A percentile compares a stretch with the other conserved stretches of the same genome.
phyloP scores from a whole-genome alignment of 495 filamentous ascomycete species.

The Aspergillus nanangensis region DNA sequence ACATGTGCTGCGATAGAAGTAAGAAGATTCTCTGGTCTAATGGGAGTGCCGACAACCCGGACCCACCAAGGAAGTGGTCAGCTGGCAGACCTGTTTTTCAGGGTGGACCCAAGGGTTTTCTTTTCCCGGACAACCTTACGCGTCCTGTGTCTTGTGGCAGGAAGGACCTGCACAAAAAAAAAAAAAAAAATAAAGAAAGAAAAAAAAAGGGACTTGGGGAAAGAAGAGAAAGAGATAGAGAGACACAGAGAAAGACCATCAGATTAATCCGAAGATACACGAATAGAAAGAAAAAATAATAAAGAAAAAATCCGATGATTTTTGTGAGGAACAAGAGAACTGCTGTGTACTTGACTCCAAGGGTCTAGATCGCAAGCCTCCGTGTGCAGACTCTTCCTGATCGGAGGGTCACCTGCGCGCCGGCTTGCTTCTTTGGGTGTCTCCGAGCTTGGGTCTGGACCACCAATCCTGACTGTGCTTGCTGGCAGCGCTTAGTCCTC shows the following conservation, averaged over 20 bases:
- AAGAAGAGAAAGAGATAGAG: slow-evolving; percentile 1
- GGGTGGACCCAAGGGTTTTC: not conserved
- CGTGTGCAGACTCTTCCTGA: slow-evolving; percentile 23
- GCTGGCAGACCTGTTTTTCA: not conserved
- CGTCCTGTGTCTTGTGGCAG: not conserved
- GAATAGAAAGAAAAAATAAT: not conserved
- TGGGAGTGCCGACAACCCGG: not conserved
- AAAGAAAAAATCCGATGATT: too few species aligned
- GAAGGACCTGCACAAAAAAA: not conserved
- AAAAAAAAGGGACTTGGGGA: not conserved
- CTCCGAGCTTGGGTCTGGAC: slow-evolving; percentile 4
- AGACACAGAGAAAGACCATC: slow-evolving; percentile 1
- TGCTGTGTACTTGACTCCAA: not conserved
- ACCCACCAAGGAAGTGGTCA: not conserved
- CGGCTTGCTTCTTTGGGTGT: slow-evolving; percentile 21
- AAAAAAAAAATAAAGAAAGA: not conserved
- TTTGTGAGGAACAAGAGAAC: too few species aligned
- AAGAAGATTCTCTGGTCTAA: not conserved
- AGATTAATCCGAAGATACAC: too few species aligned
- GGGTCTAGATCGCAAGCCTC: slow-evolving; percentile 17
- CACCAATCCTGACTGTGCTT: not conserved
- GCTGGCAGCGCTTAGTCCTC: not conserved
- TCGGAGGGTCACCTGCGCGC: slow-evolving; percentile 15
- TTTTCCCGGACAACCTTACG: not conserved
- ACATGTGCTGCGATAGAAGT: not conserved